Evolutionary conservation across 192 early-diverging fungal species (phyloP), one percentile per base, ranked within the genome.

Genomic region (Podila minutissima): DNA sequence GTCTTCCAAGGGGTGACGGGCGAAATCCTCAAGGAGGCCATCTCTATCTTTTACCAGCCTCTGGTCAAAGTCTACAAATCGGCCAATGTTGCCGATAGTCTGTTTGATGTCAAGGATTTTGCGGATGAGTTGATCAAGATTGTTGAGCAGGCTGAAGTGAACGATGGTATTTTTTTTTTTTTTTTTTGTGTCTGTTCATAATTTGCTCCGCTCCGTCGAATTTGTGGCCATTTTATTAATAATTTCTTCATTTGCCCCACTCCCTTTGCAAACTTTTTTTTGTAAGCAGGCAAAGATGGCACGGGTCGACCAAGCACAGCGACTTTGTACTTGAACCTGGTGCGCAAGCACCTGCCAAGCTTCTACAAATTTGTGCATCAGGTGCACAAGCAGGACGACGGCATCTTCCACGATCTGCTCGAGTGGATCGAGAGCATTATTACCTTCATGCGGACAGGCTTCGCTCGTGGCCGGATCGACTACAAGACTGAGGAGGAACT

Each of bases 31-130:
- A 86, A 85, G 53, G 89, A 90, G n/a, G 53, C 86, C 26, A 82
- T 90, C 57, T 71, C 86, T 20, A 86, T 90, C 57, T 90, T 90
- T 64, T 90, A 90, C 64, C 71, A 86, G 31, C 89, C 89, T 17
- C 64, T 90, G n/a, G 86, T 88, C 20, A 71, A 86, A 66, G 83
- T 90, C 3, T 90, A 90, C 69, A 87, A 86, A 66, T 67, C 84
- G 9, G 89, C 89, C 29, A 90, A 90, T 58, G 86, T 90, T 51
- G 82, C 85, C 3, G 87, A 87, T 26, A 83, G 86, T 10, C 64
- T 90, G 28, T 66, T 82, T 51, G 86, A 90, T 59, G 60, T 87
- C 19, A 78, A 82, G 10, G 75, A 68, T 15, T 90, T 90, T 72
- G 53, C 82, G 1, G 86, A 90, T 64, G 89, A 90, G 53, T 59